A percentile compares a stretch with the other conserved stretches of the same genome.
Conservation (phyloP, 2,329 filamentous ascomycete species). For the Sporothrix brunneoviolacea region DNA sequence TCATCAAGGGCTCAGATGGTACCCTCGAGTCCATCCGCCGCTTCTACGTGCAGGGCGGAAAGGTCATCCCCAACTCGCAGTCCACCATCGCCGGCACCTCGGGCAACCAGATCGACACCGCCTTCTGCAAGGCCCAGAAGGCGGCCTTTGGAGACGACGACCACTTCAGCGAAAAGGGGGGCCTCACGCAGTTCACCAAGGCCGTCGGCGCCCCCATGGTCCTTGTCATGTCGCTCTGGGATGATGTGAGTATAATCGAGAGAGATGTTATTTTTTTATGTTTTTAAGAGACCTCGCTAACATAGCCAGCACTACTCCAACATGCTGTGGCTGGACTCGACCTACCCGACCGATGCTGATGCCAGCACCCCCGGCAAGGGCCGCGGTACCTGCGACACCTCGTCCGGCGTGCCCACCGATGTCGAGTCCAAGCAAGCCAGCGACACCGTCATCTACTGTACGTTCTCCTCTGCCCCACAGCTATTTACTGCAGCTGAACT, state of each 20-base stretch:
- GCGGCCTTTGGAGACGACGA: conserved; percentile 44
- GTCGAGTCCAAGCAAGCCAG: conserved; percentile 31
- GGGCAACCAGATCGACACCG: conserved; percentile 39
- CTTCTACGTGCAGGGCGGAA: conserved; percentile 54
- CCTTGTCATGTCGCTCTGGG: conserved; percentile 55
- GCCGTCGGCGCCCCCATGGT: conserved; percentile 52
- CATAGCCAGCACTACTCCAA: conserved; percentile 41
- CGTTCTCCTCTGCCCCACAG: background rate
- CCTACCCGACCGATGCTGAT: conserved; percentile 39
- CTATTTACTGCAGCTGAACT: background rate
- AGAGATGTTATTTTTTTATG: no score
- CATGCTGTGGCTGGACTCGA: conserved; percentile 59
- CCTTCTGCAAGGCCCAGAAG: conserved; percentile 51
- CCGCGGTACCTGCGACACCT: conserved; percentile 39
- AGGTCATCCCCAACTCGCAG: conserved; percentile 44
- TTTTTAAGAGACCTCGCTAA: conserved; percentile 19
- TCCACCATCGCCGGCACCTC: conserved; percentile 24
- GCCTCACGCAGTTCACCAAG: conserved; percentile 45
- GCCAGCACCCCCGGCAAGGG: conserved; percentile 32
- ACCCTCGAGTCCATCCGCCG: conserved; percentile 50
- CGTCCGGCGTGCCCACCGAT: conserved; percentile 37
- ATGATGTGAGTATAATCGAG: conserved; percentile 44
- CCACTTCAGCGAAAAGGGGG: conserved; percentile 45
- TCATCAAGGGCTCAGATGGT: conserved; percentile 40
- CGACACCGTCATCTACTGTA: conserved; percentile 33